These are phyloP conservation scores for Barnettozyma sucrosica DNA, from an alignment of 805 yeast genomes.

Conservation along the genomic window DNA sequence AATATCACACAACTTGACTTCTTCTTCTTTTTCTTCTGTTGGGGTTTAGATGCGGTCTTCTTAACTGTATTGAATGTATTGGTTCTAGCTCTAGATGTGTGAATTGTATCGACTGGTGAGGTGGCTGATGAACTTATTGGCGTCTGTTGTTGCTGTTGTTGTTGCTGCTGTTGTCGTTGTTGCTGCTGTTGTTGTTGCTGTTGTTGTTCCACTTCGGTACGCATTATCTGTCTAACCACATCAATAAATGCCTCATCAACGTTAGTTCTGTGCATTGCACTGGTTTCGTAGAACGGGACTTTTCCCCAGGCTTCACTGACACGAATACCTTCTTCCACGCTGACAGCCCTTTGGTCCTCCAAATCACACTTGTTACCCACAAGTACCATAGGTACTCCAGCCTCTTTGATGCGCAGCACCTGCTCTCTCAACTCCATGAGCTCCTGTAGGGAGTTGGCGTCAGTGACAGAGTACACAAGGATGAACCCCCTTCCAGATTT, in stretches of 20 bases:
- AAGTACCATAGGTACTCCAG: constrained; percentile 79
- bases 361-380: constrained; percentile 91
- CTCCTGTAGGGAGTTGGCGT: constrained; percentile 70
- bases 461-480: constrained; percentile 79
- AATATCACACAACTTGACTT: constrained; percentile 24
- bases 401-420: constrained; percentile 76
- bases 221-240: constrained; percentile 82
- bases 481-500: constrained; percentile 88
- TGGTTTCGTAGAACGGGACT: constrained; percentile 88
- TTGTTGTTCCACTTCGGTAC: constrained; percentile 43
- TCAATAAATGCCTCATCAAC: constrained; percentile 89
- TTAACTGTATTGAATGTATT: not conserved
- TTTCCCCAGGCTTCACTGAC: constrained; percentile 80
- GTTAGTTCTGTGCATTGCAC: constrained; percentile 85
- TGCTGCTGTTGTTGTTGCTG: constrained; percentile 4
- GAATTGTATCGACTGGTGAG: constrained; percentile 2
- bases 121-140: not conserved
- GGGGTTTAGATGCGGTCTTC: not conserved
- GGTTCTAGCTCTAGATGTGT: not conserved
- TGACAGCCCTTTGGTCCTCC: constrained; percentile 63
- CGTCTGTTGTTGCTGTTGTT: not conserved
- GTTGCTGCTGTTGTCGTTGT: not conserved
- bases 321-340: constrained; percentile 76
- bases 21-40: constrained; percentile 24
- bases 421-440: constrained; percentile 75